Evolutionary conservation across 805 yeast species (phyloP), one percentile per base, ranked within the genome.

Genomic region (Geotrichum ghanense): DNA sequence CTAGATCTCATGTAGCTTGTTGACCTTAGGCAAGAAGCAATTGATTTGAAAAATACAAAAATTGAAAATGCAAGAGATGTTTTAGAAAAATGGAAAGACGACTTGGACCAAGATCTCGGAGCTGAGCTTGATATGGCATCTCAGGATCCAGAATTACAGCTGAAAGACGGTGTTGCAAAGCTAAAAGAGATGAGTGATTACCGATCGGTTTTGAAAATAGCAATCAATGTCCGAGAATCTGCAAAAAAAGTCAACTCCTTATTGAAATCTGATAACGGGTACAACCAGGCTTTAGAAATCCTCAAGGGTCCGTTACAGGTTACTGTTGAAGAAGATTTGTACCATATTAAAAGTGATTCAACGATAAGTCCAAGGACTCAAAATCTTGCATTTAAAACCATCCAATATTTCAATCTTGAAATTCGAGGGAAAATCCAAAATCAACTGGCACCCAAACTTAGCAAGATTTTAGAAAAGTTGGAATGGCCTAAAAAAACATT

Each of bases 401-500:
- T 9, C 16, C 37, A 31, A 19, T 31, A 31, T 12, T 31, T 31
- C 17, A n/a, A 31, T 31, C 16, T 19, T 16, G 19, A 31, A 6
- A 31, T 31, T 12, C 12, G 37, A 31, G 17, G 17, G 12, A n/a
- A 10, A 31, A 31, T 31, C 17, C 37, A 31, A 12, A n/a, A 16
- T 31, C 37, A n/a, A n/a, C 37, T 31, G 5, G 37, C 41, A 10
- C 44, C 34, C 12, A 34, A 25, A 4, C 42, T 51, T 43, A 20
- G 24, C 3, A 19, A 21, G 10, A 44, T 37, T 22, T 48, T 53
- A n/a, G 24, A 24, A 3, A 35, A 19, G 3, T 43, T 45, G 6
- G 45, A 48, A 14, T 55, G 56, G 57, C 59, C 59, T 16, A 22
- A 31, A 20, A 19, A 46, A n/a, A 46, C 42, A 26, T 51, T 56